Evolutionary conservation across 2,329 filamentous ascomycete species (phyloP), one percentile per base, ranked within the genome.

Genomic region (Aureobasidium sp.): DNA sequence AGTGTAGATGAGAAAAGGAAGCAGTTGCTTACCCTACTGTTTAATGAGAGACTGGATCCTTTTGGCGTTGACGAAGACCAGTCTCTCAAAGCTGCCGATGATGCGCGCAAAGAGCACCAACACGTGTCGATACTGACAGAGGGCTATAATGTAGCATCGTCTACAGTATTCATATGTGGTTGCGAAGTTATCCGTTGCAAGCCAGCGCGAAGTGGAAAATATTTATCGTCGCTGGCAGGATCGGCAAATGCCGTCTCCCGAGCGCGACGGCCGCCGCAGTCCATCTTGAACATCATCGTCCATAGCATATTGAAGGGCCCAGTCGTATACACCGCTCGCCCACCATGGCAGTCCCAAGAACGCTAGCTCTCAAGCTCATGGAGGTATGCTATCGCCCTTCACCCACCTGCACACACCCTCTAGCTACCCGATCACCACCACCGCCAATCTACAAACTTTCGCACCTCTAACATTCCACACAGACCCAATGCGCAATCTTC

Each of bases 401-500:
- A 50, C 41, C 27, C 30, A 16, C n/a, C 45, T 6, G 5, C 21
- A 21, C 21, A 11, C 9, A 5, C 9, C n/a, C n/a, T 27, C 9
- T 10, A 14, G 34, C 21, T 27, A 25, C 21, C 42, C 11, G 2
- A 30, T 27, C 37, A 14, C n/a, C 48, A 32, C 36, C 29, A 29
- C n/a, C 16, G 13, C 27, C 14, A 44, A 57, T 16, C 53, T 16
- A 11, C 27, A 8, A 44, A 57, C 21, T 41, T 16, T 29, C n/a
- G 25, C 42, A 29, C 14, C 3, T 48, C 44, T 34, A 39, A 42
- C 51, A 54, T 27, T 25, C 30, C 13, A 27, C 47, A 47, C 69
- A 97, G 92, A 83, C 84, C 71, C 91, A 92, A 87, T 96, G 91
- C 82, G 85, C 87, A 74, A 85, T 97, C 78, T 99, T 97, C 81